Evolutionary conservation across 495 filamentous ascomycete species (phyloP), one percentile per base, ranked within the genome.

Genomic region (Penicillium lagena): DNA sequence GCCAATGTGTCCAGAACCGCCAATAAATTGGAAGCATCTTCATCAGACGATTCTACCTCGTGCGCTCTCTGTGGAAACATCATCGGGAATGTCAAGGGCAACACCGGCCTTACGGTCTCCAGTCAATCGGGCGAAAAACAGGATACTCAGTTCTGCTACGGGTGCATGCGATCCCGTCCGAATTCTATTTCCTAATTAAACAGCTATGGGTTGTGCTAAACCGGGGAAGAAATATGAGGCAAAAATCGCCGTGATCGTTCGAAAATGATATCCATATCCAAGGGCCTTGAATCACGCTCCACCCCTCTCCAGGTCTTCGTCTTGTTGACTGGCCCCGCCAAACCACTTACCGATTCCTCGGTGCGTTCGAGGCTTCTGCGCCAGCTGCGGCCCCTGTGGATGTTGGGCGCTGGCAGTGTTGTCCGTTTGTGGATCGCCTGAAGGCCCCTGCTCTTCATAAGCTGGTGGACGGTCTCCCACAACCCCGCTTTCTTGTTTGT

Each of bases 1-100:
- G 82, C 89, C 12, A 98, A 98, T 56, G 93, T 97, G 9, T 88
- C 95, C 5, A 77, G 86, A 46, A 98, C 90, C 28, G 82, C 83
- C 9, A 81, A 82, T 45, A 94, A 90, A 66, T 73, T 97, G 29
- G 58, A 79, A 1, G 44, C 55, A 4, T 42, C 49, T 17, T 43
- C 43, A 10, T 43, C 47, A n/a, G 41, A 54, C 1, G 44, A 39
- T 51, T 36, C 42, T 7, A 27, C 46, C 1, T 43, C 43, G n/a
- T 73, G 70, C 47, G 32, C 55, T 9, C 36, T 73, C 7, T 75
- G 75, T 73, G 57, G 71, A 56, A 32, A 67, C 72, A 14, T 78
- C 28, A 39, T 67, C 12, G 56, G 62, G 39, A 49, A 67, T 43
- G 41, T 57, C 52, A 52, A 52, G 51, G 41, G 48, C 17, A 60